A percentile compares a stretch with the other conserved stretches of the same genome.
Evolutionary conservation across 108 stramenopile genomes (phyloP).

Genomic region (Asterionellopsis glacialis): DNA sequence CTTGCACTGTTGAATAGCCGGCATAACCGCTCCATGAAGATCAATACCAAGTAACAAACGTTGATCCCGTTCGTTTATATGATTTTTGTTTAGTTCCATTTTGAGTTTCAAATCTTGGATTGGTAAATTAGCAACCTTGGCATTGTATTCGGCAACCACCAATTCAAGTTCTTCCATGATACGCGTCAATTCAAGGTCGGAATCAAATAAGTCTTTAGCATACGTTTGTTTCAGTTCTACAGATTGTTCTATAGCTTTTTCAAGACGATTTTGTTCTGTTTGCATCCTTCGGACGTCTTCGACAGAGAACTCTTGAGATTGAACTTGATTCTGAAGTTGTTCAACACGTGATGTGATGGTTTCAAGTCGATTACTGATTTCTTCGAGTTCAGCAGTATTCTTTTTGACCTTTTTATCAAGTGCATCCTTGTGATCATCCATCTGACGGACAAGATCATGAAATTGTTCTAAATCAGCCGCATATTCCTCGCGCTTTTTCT

Average conservation of each 20-base stretch:
- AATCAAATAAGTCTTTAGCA: constrained; percentile 37
- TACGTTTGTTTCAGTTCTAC: constrained; percentile 30
- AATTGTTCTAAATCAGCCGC: constrained; percentile 85
- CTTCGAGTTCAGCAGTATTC: constrained; percentile 42
- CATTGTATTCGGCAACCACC: constrained; percentile 53
- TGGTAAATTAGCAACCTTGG: constrained; percentile 33
- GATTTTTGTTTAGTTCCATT: constrained; percentile 35
- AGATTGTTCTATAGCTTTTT: constrained; percentile 58
- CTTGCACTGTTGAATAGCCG: constrained; percentile 28
- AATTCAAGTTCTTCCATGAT: constrained; percentile 39
- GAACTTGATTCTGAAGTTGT: constrained; percentile 40
- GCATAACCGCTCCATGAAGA: constrained; percentile 26
- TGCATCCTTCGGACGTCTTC: constrained; percentile 73
- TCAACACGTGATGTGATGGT: constrained; percentile 29
- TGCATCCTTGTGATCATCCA: constrained; percentile 66
- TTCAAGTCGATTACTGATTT: constrained; percentile 45
- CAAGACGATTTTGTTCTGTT: constrained; percentile 48
- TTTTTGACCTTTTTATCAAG: constrained; percentile 62
- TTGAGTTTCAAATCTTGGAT: constrained; percentile 38
- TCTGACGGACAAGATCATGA: constrained; percentile 68
- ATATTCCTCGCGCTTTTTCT: constrained; percentile 69
- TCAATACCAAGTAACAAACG: constrained; percentile 47
- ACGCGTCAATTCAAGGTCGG: constrained; percentile 32
- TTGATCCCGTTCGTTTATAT: constrained; percentile 24
- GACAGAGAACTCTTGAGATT: constrained; percentile 54